Evolutionary conservation across 208 protist genomes (phyloP).

Genomic region (Crithidia fasciculata): DNA sequence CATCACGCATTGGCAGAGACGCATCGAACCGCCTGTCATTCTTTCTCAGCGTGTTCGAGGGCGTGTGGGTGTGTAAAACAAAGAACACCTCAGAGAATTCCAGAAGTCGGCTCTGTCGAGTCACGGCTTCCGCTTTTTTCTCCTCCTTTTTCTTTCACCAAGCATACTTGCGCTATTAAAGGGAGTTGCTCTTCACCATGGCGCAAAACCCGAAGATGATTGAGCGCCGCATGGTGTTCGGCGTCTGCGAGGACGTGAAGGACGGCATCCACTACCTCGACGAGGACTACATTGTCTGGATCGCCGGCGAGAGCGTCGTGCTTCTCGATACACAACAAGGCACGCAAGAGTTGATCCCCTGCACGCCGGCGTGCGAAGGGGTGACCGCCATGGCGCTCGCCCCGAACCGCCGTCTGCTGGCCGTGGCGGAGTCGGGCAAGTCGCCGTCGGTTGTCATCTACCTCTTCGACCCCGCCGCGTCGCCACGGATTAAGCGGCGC

Average conservation of each 20-base stretch:
- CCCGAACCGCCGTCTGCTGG: slow-evolving; percentile 92
- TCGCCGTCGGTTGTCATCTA: slow-evolving; percentile 90
- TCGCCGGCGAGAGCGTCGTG: slow-evolving; percentile 91
- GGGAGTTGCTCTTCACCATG: slow-evolving; percentile 22
- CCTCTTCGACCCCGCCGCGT: slow-evolving; percentile 83
- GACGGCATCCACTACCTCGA: slow-evolving; percentile 95
- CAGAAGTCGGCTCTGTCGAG: no score
- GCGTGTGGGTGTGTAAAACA: no score
- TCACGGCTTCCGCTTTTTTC: not conserved
- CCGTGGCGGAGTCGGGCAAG: slow-evolving; percentile 93
- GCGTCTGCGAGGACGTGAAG: slow-evolving; percentile 91
- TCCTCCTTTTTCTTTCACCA: slow-evolving; percentile 17
- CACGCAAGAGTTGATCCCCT: slow-evolving; percentile 90
- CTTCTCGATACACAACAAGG: slow-evolving; percentile 92
- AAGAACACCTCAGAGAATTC: no score
- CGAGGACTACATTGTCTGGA: slow-evolving; percentile 93
- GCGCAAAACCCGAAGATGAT: slow-evolving; percentile 77
- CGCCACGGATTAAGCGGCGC: slow-evolving; percentile 84
- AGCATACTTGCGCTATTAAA: no score
- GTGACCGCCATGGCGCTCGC: slow-evolving; percentile 93
- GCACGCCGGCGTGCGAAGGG: slow-evolving; percentile 83
- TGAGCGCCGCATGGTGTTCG: slow-evolving; percentile 92
- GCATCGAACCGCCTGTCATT: no score
- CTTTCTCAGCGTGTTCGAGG: no score
- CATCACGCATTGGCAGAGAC: no score